Evolutionary conservation across 768 basidiomycete species (phyloP).

Genomic region (Lentinula aciculospora): DNA sequence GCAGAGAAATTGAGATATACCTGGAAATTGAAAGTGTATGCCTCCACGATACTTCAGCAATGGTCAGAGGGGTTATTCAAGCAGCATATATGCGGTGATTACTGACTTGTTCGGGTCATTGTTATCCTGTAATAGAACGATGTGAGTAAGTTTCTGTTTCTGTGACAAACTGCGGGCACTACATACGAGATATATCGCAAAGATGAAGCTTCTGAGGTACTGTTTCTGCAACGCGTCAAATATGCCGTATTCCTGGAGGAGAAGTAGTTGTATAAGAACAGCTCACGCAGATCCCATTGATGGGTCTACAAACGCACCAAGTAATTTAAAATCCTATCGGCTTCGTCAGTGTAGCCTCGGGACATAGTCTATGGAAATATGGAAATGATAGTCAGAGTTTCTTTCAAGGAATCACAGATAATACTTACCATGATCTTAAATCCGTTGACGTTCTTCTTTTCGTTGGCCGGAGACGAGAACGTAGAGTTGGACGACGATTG

Average conservation of each 20-base stretch:
- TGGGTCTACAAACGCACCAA: slow-evolving; percentile 40
- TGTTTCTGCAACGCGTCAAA: slow-evolving; percentile 82
- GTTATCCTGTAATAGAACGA: slow-evolving; percentile 49
- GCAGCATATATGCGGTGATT: slow-evolving; percentile 20
- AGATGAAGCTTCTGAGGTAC: slow-evolving; percentile 81
- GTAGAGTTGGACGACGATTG: slow-evolving; percentile 22
- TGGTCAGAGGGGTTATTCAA: neutral
- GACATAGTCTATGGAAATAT: slow-evolving; percentile 44
- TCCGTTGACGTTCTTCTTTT: slow-evolving; percentile 44
- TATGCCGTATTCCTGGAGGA: slow-evolving; percentile 71
- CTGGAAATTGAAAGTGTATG: slow-evolving; percentile 85
- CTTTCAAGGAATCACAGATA: neutral
- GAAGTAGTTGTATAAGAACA: slow-evolving; percentile 1
- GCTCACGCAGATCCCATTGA: slow-evolving; percentile 7
- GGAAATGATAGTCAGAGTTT: neutral
- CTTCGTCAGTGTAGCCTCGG: slow-evolving; percentile 77
- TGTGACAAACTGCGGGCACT: neutral
- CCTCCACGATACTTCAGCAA: slow-evolving; percentile 66
- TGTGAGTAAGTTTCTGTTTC: neutral
- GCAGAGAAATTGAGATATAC: slow-evolving; percentile 25
- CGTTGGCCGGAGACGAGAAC: slow-evolving; percentile 31
- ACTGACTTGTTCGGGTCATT: slow-evolving; percentile 80
- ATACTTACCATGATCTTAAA: slow-evolving; percentile 64
- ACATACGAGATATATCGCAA: slow-evolving; percentile 76
- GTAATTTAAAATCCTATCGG: slow-evolving; percentile 76